These are phyloP conservation scores for Diaporthe velutina DNA, from an alignment of 2,329 filamentous ascomycete species.

Conservation along the genomic window DNA sequence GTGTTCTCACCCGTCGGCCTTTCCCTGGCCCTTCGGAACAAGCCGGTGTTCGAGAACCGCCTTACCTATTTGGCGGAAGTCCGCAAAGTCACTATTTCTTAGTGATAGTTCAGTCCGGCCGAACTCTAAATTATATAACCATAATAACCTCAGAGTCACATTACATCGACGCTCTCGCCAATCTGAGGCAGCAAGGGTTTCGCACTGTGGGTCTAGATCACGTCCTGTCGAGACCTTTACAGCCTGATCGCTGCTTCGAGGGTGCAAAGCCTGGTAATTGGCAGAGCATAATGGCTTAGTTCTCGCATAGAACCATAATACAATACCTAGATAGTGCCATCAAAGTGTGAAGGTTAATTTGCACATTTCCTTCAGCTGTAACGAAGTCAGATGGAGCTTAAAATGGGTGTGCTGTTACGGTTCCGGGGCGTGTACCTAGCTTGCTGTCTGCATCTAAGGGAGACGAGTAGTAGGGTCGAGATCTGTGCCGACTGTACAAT, in stretches of 20 bases:
- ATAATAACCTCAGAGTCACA: not conserved
- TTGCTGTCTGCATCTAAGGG: too few relatives aligned
- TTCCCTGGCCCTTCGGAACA: conserved; percentile 1
- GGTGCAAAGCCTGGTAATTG: not conserved
- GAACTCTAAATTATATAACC: too few relatives aligned
- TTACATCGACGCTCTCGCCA: not conserved
- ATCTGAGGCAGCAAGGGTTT: conserved; percentile 2
- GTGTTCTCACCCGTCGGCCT: not conserved
- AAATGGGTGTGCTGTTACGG: too few relatives aligned
- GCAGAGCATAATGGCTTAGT: not conserved
- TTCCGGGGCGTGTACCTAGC: too few relatives aligned
- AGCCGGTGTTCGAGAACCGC: not conserved
- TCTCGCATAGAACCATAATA: not conserved
- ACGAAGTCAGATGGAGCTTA: too few relatives aligned
- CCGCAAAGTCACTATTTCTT: not conserved
- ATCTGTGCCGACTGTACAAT: too few relatives aligned
- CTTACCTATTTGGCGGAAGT: not conserved
- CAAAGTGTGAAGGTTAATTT: too few relatives aligned
- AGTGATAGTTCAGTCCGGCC: conserved; percentile 11
- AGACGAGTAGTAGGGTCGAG: too few relatives aligned
- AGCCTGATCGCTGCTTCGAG: conserved; percentile 19
- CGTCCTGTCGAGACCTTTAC: not conserved
- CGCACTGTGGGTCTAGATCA: conserved; percentile 1
- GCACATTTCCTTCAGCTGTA: too few relatives aligned
- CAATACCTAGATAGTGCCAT: too few relatives aligned